These are phyloP conservation scores for Ceratonia siliqua DNA, from an alignment of 306 rosid species.

Conservation along the genomic window DNA sequence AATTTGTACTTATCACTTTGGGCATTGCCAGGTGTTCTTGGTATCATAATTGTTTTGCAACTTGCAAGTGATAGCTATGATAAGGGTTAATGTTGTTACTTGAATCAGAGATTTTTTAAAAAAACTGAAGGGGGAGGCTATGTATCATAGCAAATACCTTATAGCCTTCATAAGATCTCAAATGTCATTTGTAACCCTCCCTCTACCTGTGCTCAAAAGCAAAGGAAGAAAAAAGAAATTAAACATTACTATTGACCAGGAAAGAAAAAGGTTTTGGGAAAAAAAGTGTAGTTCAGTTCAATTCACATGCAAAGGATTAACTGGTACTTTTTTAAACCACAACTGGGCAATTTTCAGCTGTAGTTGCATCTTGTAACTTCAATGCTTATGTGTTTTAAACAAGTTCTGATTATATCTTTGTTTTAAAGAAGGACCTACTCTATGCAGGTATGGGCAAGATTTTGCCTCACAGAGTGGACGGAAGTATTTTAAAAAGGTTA, in stretches of 20 bases:
- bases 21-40: neutral
- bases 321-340: neutral
- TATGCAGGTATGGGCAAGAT: constrained; percentile 78
- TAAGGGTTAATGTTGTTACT: neutral
- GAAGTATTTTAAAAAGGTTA: constrained; percentile 88
- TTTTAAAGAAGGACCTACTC: constrained; percentile 30
- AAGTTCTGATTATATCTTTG: constrained; percentile 3
- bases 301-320: neutral
- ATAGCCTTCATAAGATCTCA: neutral
- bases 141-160: neutral
- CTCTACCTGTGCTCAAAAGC: neutral
- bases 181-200: neutral
- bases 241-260: neutral
- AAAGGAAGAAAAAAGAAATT: neutral
- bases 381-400: constrained; percentile 18
- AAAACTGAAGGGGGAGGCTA: neutral
- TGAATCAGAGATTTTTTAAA: neutral
- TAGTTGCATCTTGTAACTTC: constrained; percentile 5
- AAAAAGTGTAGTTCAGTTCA: constrained; percentile 20
- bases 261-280: neutral
- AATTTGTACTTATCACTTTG: neutral
- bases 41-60: neutral
- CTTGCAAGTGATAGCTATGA: neutral
- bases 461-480: constrained; percentile 62
- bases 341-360: neutral